A percentile compares a stretch with the other conserved stretches of the same genome.
phyloP scores from a whole-genome alignment of 768 basidiomycete species.

The Amanita pseudoporphyria region DNA sequence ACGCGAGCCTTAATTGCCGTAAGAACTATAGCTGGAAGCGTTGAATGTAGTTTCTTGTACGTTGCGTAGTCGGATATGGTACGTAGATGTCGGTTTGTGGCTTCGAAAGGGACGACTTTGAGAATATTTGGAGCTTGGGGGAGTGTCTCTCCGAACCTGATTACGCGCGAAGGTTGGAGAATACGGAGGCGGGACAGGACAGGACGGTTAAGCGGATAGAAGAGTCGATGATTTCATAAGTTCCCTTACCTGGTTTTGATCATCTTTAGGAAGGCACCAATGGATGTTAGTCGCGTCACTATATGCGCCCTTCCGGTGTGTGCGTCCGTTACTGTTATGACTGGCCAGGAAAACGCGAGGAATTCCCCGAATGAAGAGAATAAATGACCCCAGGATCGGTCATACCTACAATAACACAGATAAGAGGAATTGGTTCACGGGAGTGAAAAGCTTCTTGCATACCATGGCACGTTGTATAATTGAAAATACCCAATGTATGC shows the following conservation, averaged over 20 bases:
- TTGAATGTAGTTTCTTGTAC: conserved; percentile 62
- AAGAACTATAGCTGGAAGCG: conserved; percentile 60
- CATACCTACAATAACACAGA: conserved; percentile 41
- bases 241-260: conserved; percentile 59
- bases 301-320: conserved; percentile 70
- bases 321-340: conserved; percentile 64
- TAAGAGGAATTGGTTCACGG: not conserved
- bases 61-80: conserved; percentile 56
- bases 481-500: conserved; percentile 79
- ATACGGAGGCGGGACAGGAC: no score
- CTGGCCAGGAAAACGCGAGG: conserved; percentile 76
- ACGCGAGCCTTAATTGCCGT: conserved; percentile 58
- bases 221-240: not conserved
- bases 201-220: not conserved
- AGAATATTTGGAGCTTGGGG: conserved; percentile 68
- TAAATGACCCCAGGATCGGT: conserved; percentile 69
- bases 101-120: conserved; percentile 60
- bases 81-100: conserved; percentile 54
- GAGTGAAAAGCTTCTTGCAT: conserved; percentile 8
- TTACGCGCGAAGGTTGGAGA: conserved; percentile 4
- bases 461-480: conserved; percentile 61
- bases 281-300: conserved; percentile 62
- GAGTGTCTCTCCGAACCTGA: conserved; percentile 67
- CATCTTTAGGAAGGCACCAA: conserved; percentile 76
- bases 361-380: conserved; percentile 77